Conservation (phyloP, 192 early-diverging fungal genomes). For the Thamnidium elegans region DNA sequence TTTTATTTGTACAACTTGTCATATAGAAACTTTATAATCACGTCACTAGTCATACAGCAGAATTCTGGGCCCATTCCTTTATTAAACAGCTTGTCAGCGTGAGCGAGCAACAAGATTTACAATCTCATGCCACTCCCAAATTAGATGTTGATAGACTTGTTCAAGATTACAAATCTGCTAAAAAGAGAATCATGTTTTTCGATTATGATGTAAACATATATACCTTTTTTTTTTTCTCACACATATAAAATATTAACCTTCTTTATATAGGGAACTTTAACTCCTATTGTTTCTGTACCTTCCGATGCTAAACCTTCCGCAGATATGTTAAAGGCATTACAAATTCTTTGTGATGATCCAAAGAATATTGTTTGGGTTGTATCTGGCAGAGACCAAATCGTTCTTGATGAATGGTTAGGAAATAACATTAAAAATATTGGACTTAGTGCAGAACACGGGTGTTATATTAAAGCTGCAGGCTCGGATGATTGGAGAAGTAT, state of each 20-base stretch:
- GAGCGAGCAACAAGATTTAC: slow-evolving; percentile 41
- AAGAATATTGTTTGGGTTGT: slow-evolving; percentile 86
- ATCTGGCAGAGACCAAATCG: slow-evolving; percentile 84
- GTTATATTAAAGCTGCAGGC: slow-evolving; percentile 81
- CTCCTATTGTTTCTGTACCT: slow-evolving; percentile 91
- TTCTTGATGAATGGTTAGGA: slow-evolving; percentile 88
- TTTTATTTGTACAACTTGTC: slow-evolving; percentile 1
- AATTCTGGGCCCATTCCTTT: slow-evolving; percentile 87
- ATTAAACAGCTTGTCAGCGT: slow-evolving; percentile 69
- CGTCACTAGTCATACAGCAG: slow-evolving; percentile 81
- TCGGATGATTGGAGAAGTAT: slow-evolving; percentile 71
- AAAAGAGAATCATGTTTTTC: slow-evolving; percentile 84
- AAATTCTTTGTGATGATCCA: slow-evolving; percentile 67
- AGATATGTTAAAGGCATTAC: slow-evolving; percentile 78
- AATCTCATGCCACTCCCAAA: slow-evolving; percentile 42
- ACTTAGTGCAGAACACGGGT: slow-evolving; percentile 94
- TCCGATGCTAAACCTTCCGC: slow-evolving; percentile 80
- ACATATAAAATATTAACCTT: neutral
- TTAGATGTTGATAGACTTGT: slow-evolving; percentile 51
- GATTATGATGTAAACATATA: slow-evolving; percentile 80
- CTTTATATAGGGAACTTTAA: slow-evolving; percentile 83
- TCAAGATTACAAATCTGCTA: slow-evolving; percentile 56
- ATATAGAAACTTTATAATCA: slow-evolving; percentile 64
- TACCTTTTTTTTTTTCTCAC: neutral
- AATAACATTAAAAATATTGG: slow-evolving; percentile 69